Evolutionary conservation across 192 early-diverging fungal genomes (phyloP).

Genomic region (Bifiguratus adelaidae): DNA sequence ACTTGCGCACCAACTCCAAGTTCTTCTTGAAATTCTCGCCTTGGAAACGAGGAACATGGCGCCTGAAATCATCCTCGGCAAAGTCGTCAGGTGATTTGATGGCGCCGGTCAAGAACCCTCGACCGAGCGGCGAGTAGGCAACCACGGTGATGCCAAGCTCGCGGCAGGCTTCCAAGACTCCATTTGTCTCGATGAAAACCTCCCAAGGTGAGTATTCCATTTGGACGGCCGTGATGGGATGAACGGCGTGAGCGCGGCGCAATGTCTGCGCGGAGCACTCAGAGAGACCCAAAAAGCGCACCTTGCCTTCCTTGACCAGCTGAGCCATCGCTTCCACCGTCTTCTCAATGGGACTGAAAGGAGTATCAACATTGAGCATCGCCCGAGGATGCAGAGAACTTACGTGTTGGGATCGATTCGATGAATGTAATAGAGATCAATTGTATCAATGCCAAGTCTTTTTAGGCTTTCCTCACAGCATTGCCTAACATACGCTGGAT

Average conservation of each 20-base stretch:
- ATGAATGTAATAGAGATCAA: conserved; percentile 55
- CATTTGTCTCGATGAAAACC: conserved; percentile 43
- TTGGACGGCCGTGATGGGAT: conserved; percentile 51
- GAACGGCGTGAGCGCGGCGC: conserved; percentile 53
- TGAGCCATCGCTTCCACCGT: conserved; percentile 21
- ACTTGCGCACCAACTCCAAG: conserved; percentile 33
- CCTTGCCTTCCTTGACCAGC: conserved; percentile 26
- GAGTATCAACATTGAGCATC: not conserved
- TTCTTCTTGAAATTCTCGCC: conserved; percentile 46
- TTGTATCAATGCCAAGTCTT: conserved; percentile 38
- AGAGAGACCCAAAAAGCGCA: conserved; percentile 31
- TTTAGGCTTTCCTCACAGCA: conserved; percentile 28
- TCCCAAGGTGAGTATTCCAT: conserved; percentile 35
- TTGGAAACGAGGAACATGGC: conserved; percentile 41
- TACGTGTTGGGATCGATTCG: conserved; percentile 38
- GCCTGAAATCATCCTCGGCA: conserved; percentile 36
- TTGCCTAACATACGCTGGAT: conserved; percentile 35
- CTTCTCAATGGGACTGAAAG: conserved; percentile 17
- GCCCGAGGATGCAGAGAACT: not conserved
- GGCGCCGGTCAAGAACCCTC: conserved; percentile 45
- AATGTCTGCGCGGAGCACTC: conserved; percentile 49
- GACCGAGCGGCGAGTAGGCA: conserved; percentile 43
- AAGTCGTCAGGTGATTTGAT: conserved; percentile 39
- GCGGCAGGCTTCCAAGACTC: conserved; percentile 37
- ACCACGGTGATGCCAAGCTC: conserved; percentile 47